phyloP scores from a whole-genome alignment of 345 rosid species.

The Draba incana region DNA sequence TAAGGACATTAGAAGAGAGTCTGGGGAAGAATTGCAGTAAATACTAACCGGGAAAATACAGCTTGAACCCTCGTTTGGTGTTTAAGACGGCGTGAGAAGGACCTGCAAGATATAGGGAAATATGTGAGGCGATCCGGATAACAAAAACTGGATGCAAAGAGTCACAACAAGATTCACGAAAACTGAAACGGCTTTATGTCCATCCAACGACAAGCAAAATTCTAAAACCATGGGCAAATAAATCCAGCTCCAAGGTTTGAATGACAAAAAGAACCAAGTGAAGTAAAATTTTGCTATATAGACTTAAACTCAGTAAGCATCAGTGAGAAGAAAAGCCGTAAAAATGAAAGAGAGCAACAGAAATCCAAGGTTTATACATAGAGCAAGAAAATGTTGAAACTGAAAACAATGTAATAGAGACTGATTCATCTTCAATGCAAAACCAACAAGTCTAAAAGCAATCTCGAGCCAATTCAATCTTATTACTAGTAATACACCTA shows the following conservation, averaged over 20 bases:
- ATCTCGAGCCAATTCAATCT: neutral
- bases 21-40: constrained; percentile 16
- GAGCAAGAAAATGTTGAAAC: constrained; percentile 6
- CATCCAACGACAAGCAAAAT: neutral
- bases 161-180: neutral
- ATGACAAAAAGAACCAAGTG: constrained; percentile 2
- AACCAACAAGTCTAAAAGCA: constrained; percentile 3
- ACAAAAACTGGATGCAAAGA: neutral
- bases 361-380: neutral
- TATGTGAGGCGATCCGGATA: neutral
- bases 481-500: neutral
- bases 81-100: constrained; percentile 6
- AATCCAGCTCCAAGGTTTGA: neutral
- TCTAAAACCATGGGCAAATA: neutral
- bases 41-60: constrained; percentile 19
- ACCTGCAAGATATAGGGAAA: constrained; percentile 18
- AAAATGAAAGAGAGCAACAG: neutral
- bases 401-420: too few species aligned
- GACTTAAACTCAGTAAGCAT: neutral
- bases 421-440: too few species aligned
- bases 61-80: constrained; percentile 19
- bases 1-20: constrained; percentile 22
- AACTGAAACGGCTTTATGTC: neutral
- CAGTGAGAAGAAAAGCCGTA: neutral
- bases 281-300: neutral